Conservation (phyloP, 306 rosid genomes). For the Dalbergia oliveri region DNA sequence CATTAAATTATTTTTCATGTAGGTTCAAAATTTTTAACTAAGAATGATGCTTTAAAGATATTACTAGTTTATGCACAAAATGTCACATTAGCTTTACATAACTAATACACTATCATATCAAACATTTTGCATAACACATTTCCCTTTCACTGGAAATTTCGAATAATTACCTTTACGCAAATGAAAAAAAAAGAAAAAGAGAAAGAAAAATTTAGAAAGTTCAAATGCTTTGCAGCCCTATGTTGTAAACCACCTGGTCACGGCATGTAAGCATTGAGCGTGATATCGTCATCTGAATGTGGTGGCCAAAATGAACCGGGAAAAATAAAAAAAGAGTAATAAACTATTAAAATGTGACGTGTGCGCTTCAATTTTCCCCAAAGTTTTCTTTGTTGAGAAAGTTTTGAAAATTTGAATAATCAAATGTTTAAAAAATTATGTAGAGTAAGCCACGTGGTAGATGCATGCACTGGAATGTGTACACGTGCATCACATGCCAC, state of each 20-base stretch:
- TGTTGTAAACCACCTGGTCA: background rate
- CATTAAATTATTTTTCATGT: no score
- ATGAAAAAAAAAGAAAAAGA: no score
- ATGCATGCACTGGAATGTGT: background rate
- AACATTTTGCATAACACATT: no score
- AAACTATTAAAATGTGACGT: no score
- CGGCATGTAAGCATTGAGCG: background rate
- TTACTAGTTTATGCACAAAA: no score
- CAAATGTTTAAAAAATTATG: background rate
- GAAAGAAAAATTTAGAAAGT: background rate
- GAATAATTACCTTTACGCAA: no score
- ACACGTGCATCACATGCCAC: constrained; percentile 45
- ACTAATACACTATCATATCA: no score
- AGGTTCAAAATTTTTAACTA: no score
- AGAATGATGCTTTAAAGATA: no score
- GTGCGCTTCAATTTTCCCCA: background rate
- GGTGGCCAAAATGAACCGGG: background rate
- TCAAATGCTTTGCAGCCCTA: background rate
- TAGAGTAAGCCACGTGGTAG: background rate
- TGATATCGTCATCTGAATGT: background rate
- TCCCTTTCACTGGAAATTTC: no score
- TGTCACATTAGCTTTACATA: no score
- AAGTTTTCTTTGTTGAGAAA: background rate
- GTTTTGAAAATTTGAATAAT: background rate
- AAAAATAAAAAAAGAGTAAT: no score